These are phyloP conservation scores for Aspergillus sclerotiicarbonarius DNA, from an alignment of 495 filamentous ascomycete species.

Conservation along the genomic window DNA sequence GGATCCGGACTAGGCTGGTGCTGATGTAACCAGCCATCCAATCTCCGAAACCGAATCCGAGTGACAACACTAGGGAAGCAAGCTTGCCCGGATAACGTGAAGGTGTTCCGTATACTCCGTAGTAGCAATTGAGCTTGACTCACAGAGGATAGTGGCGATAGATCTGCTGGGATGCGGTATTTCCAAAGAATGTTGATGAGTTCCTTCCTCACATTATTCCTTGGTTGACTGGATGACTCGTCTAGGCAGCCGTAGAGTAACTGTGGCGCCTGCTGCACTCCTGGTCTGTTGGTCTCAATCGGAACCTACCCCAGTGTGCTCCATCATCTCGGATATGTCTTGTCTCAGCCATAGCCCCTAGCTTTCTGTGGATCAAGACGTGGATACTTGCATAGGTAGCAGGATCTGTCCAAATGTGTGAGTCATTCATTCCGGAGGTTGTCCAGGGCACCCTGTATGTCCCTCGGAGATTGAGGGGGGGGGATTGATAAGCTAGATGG, in stretches of 20 bases:
- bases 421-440: not conserved
- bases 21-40: conserved; percentile 14
- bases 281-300: conserved; percentile 10
- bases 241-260: conserved; percentile 10
- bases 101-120: not conserved
- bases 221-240: conserved; percentile 3
- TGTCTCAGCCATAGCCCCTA: not conserved
- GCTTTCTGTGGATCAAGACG: not conserved
- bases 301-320: not conserved
- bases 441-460: not conserved
- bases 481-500: not conserved
- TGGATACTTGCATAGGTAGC: not conserved
- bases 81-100: not conserved
- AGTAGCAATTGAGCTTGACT: not conserved
- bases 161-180: not conserved
- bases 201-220: not conserved
- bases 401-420: not conserved
- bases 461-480: not conserved
- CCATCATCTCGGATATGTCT: not conserved
- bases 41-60: conserved; percentile 5
- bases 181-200: not conserved
- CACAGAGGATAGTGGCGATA: not conserved
- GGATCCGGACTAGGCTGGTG: conserved; percentile 20
- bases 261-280: conserved; percentile 15
- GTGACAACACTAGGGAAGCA: not conserved